These are phyloP conservation scores for Tetrapisispora iriomotensis DNA, from an alignment of 805 yeast species.

Conservation along the genomic window DNA sequence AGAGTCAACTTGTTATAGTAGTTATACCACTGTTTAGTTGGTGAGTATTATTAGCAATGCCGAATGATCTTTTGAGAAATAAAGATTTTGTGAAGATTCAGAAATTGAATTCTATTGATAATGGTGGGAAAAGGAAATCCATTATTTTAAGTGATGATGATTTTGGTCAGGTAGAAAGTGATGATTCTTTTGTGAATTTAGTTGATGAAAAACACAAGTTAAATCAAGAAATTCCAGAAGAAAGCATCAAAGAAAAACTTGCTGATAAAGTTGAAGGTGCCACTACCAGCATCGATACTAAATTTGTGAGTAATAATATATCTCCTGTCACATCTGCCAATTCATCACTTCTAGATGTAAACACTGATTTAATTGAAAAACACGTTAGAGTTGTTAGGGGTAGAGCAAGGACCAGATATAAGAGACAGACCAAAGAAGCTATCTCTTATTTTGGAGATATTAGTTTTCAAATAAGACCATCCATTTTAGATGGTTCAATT, in stretches of 20 bases:
- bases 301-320: background rate
- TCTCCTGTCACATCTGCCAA: background rate
- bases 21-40: no score
- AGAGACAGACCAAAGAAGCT: slow-evolving; percentile 20
- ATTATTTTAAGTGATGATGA: slow-evolving; percentile 4
- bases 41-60: slow-evolving; percentile 5
- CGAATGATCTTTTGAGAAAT: slow-evolving; percentile 17
- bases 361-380: background rate
- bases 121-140: slow-evolving; percentile 9
- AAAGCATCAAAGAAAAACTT: no score
- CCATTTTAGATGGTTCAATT: slow-evolving; percentile 43
- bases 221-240: no score
- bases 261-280: background rate
- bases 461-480: slow-evolving; percentile 34
- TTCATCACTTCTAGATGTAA: background rate
- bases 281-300: background rate
- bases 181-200: background rate
- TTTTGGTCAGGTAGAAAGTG: background rate
- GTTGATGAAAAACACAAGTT: background rate
- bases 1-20: no score
- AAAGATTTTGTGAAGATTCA: slow-evolving; percentile 20
- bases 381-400: slow-evolving; percentile 14
- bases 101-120: slow-evolving; percentile 16
- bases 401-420: slow-evolving; percentile 17
- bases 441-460: slow-evolving; percentile 49